Evolutionary conservation across 129 eudicot genomes (phyloP).

Genomic region (Tanacetum coccineum): DNA sequence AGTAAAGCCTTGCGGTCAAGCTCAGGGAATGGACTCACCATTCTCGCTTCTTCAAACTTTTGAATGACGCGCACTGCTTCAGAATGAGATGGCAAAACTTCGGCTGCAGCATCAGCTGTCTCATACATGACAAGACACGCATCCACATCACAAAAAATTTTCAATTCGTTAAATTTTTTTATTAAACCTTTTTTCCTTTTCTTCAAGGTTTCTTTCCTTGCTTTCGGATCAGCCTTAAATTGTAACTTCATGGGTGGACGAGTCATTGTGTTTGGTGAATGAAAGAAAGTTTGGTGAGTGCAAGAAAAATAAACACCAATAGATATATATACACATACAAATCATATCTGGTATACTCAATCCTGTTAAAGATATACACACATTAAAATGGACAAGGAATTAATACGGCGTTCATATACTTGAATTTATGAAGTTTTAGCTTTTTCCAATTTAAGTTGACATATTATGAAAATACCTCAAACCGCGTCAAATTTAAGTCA

Average conservation of each 20-base stretch:
- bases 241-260: constrained; percentile 29
- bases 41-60: neutral
- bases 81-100: constrained; percentile 24
- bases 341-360: neutral
- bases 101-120: neutral
- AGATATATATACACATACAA: constrained; percentile 11
- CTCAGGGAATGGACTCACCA: neutral
- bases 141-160: constrained; percentile 23
- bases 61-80: constrained; percentile 11
- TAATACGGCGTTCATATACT: constrained; percentile 11
- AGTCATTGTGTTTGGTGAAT: constrained; percentile 21
- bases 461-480: neutral
- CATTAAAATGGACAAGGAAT: constrained; percentile 19
- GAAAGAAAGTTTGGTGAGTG: neutral
- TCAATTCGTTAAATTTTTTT: constrained; percentile 14
- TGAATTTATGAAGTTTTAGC: constrained; percentile 13
- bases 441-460: constrained; percentile 11
- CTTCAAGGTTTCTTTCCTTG: constrained; percentile 6
- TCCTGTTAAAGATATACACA: constrained; percentile 10
- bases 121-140: constrained; percentile 27
- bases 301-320: neutral
- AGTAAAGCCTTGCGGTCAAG: neutral
- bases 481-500: constrained; percentile 1
- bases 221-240: constrained; percentile 5
- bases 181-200: constrained; percentile 23